Conservation (phyloP, 306 rosid species). For the Cyamopsis tetragonoloba region DNA sequence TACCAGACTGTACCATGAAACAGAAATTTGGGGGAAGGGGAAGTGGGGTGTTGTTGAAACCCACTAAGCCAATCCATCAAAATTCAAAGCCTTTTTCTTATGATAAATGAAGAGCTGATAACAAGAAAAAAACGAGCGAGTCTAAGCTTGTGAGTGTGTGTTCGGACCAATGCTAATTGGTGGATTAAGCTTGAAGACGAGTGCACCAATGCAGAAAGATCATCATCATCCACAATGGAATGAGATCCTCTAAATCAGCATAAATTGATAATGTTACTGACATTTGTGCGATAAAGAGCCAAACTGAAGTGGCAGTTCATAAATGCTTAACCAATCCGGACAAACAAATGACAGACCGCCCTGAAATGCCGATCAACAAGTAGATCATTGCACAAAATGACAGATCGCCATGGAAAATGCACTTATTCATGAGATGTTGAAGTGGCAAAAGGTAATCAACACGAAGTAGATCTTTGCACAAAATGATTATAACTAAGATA, state of each 20-base stretch:
- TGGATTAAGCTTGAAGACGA: background rate
- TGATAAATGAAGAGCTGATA: background rate
- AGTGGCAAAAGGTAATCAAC: background rate
- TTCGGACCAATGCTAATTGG: no score
- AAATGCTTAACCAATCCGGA: background rate
- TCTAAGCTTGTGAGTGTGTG: background rate
- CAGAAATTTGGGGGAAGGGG: no score
- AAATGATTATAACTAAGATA: background rate
- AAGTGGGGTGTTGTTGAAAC: background rate
- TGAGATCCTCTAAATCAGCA: background rate
- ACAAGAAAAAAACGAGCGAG: background rate
- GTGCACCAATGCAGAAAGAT: background rate
- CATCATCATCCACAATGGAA: background rate
- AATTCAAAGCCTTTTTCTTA: no score
- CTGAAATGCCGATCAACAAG: background rate
- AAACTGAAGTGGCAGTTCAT: background rate
- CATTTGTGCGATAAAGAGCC: background rate
- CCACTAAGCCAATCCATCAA: background rate
- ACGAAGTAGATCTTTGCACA: background rate
- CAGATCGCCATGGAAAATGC: background rate
- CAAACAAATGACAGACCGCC: background rate
- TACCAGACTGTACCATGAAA: background rate
- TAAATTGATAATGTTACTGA: background rate
- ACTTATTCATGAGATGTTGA: background rate
- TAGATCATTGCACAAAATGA: no score